Base-by-base conservation (phyloP, 2,329 filamentous ascomycete species). In the Fusarium heterosporum region DNA sequence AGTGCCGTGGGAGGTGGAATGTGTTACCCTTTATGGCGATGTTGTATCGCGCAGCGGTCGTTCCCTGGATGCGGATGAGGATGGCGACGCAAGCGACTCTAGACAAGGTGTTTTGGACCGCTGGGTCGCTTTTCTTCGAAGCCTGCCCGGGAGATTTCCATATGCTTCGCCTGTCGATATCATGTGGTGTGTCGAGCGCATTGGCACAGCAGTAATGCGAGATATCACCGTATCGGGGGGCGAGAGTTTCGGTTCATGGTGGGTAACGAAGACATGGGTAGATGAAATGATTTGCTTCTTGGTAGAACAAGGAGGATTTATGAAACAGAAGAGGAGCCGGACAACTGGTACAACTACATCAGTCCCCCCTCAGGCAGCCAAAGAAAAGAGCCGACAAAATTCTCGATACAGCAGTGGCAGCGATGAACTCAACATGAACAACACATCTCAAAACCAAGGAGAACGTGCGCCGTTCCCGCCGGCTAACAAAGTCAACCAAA, bases 231-330 rank as follows among this genome's bases (percentile, higher is more conserved):
- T 96, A 49, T 85, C 88, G 39, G 89, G 91, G 67, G 91, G 90
- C 17, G 88, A 90, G 74, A 94, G 91, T 73, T 96, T 95, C 74
- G 90, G 92, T n/a, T 90, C 91, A 8, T 96, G 93, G 93, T 96
- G 92, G 92, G 92, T 97, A 58, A 93, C 93, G 5, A 97, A 97
- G 77, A 94, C 95, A 58, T 98, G 95, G 84, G 87, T 97, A 51
- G 94, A 97, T 74, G 95, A 98, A 80, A 96, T 97, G 92, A 88
- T 93, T 48, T 85, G 91, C 57, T 97, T 96, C 85, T 83, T 97
- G 69, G 93, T 93, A 1, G 93, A 96, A 73, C 90, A 94, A 72
- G 95, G 94, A 49, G 95, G 95, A 0, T 97, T 97, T 75, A 89
- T 97, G 82, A 84, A 84, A 68, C 84, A 85, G 59, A 86, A 81